These are phyloP conservation scores for Prunus fruticosa DNA, from an alignment of 306 rosid genomes.

Conservation along the genomic window DNA sequence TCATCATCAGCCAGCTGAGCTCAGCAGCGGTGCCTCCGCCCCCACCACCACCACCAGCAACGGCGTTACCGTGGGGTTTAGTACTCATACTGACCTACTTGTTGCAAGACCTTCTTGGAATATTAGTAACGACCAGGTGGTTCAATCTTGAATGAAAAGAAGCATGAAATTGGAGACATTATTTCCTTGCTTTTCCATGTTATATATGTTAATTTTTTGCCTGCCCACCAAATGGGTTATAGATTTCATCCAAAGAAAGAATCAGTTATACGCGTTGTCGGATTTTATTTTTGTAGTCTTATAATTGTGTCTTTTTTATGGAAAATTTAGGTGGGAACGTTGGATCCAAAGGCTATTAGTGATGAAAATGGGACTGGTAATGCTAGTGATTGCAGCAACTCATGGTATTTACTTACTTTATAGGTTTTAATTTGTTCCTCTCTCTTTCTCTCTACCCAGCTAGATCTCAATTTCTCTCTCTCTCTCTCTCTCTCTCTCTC, in stretches of 20 bases:
- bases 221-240: not conserved
- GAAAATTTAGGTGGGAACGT: slow-evolving; percentile 45
- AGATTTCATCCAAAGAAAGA: not conserved
- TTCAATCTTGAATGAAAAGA: not conserved
- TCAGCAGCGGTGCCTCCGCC: not conserved
- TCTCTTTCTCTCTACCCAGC: not conserved
- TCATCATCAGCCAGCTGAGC: slow-evolving; percentile 1
- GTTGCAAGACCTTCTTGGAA: slow-evolving; percentile 63
- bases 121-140: slow-evolving; percentile 59
- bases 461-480: not conserved
- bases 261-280: not conserved
- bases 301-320: not conserved
- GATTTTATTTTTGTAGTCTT: slow-evolving; percentile 9
- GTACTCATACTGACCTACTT: slow-evolving; percentile 41
- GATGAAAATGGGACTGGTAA: slow-evolving; percentile 75
- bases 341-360: slow-evolving; percentile 64
- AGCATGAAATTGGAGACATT: not conserved
- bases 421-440: not conserved
- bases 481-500: not conserved
- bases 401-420: slow-evolving; percentile 44
- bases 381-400: slow-evolving; percentile 73
- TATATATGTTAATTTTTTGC: not conserved
- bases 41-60: slow-evolving; percentile 8
- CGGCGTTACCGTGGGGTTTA: slow-evolving; percentile 34
- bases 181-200: not conserved